phyloP scores from a whole-genome alignment of 805 yeast genomes.

The Wickerhamiella azyma region DNA sequence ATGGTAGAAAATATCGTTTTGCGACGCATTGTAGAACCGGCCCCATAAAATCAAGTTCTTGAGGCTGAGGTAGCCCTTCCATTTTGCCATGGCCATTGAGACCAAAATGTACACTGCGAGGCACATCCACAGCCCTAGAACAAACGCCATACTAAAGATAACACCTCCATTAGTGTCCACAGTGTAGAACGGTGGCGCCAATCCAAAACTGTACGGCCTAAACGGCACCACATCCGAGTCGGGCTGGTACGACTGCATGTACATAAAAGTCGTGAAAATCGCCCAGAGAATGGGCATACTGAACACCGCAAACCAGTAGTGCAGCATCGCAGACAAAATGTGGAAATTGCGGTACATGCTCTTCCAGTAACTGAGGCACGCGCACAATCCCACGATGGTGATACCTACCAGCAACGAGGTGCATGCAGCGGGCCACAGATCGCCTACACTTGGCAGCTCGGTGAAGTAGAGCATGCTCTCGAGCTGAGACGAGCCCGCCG shows the following conservation, averaged over 20 bases:
- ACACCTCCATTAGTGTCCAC: not conserved
- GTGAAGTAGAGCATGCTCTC: not conserved
- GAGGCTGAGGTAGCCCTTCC: not conserved
- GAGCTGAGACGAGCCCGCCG: not conserved
- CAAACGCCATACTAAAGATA: slow-evolving; percentile 3
- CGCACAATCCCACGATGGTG: not conserved
- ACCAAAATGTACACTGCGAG: not conserved
- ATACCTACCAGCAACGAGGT: not conserved
- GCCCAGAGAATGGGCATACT: not conserved
- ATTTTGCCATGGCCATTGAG: not conserved
- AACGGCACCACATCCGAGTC: not conserved
- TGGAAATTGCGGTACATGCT: not conserved
- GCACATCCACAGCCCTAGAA: not conserved
- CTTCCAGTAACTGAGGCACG: not conserved
- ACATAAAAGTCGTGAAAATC: not conserved
- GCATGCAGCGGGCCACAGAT: not conserved
- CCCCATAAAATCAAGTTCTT: slow-evolving; percentile 4
- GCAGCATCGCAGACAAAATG: not conserved
- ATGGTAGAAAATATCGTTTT: not conserved
- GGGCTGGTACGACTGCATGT: not conserved
- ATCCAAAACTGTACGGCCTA: slow-evolving; percentile 2
- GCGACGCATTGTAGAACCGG: not conserved
- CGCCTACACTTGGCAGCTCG: not conserved
- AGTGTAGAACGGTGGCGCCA: not conserved
- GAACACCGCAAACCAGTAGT: not conserved